Percentiles rank a stretch among this genome's conserved stretches.
These are phyloP conservation scores for Cyclotella sp. DNA, from an alignment of 108 stramenopile species.

Conservation along the genomic window DNA sequence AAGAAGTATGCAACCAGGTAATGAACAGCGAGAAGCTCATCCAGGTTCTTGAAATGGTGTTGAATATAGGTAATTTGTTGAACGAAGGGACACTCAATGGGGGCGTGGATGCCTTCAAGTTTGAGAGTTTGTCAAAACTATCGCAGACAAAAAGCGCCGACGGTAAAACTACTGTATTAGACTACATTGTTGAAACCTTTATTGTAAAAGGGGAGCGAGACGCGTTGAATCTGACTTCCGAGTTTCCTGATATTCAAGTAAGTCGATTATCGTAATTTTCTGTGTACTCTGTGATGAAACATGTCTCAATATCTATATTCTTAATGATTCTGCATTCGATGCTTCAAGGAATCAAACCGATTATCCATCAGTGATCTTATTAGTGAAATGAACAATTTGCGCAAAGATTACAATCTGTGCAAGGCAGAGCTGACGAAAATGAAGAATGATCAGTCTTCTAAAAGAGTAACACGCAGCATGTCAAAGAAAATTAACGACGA, in stretches of 20 bases:
- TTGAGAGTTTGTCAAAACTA: constrained; percentile 91
- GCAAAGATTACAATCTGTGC: constrained; percentile 62
- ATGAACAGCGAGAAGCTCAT: constrained; percentile 80
- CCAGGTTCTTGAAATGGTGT: constrained; percentile 83
- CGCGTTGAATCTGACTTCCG: constrained; percentile 59
- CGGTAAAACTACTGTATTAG: constrained; percentile 93
- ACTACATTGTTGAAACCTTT: constrained; percentile 90
- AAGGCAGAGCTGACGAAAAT: constrained; percentile 68
- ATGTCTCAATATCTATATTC: background rate
- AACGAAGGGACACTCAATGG: constrained; percentile 89
- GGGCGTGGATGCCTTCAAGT: constrained; percentile 90
- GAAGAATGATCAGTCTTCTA: constrained; percentile 58
- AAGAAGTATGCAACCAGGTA: constrained; percentile 78
- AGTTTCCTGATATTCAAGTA: constrained; percentile 76
- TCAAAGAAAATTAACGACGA: constrained; percentile 27
- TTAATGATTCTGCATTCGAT: background rate
- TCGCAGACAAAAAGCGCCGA: constrained; percentile 94
- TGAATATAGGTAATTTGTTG: constrained; percentile 93
- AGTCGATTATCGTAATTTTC: constrained; percentile 16
- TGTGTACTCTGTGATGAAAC: background rate
- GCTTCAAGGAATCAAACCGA: constrained; percentile 57
- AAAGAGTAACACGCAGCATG: constrained; percentile 25
- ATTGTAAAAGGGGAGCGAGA: constrained; percentile 66
- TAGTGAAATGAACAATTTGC: constrained; percentile 62
- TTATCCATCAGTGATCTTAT: constrained; percentile 71